These are phyloP conservation scores for Brettanomyces custersianus DNA, from an alignment of 805 yeast species.

Conservation along the genomic window DNA sequence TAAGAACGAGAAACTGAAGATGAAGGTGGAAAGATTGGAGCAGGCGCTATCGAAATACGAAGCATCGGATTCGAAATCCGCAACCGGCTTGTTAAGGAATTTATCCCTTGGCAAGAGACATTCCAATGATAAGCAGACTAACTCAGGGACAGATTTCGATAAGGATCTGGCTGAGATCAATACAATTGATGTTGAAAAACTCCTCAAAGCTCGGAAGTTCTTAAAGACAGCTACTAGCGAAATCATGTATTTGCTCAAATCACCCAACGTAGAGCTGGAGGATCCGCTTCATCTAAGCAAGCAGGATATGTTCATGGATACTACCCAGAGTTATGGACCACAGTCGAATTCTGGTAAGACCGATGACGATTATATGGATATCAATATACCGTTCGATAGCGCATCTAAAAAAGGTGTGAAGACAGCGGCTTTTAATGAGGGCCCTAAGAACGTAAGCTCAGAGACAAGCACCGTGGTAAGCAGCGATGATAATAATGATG, in stretches of 20 bases:
- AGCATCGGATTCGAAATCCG: neutral
- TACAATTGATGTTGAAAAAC: constrained; percentile 19
- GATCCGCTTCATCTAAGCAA: constrained; percentile 18
- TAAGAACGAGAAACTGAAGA: constrained; percentile 32
- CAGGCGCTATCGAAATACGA: constrained; percentile 12
- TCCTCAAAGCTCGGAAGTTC: constrained; percentile 26
- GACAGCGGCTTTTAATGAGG: neutral
- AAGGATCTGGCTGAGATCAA: constrained; percentile 12
- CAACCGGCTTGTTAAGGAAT: neutral
- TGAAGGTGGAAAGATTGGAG: constrained; percentile 32
- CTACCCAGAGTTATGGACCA: neutral
- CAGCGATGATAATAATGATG: neutral
- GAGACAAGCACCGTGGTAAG: constrained; percentile 1
- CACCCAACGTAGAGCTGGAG: constrained; percentile 24
- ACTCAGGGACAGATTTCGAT: neutral
- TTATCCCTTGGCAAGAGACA: neutral
- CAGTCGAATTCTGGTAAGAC: constrained; percentile 1
- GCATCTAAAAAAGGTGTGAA: neutral
- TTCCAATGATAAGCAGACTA: neutral
- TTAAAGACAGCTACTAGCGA: constrained; percentile 28
- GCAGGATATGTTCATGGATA: constrained; percentile 6
- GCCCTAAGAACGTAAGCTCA: neutral
- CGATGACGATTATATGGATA: constrained; percentile 5
- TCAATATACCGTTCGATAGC: constrained; percentile 2
- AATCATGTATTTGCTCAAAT: constrained; percentile 25